phyloP scores from a whole-genome alignment of 345 rosid species.

The Sonneratia caseolaris region DNA sequence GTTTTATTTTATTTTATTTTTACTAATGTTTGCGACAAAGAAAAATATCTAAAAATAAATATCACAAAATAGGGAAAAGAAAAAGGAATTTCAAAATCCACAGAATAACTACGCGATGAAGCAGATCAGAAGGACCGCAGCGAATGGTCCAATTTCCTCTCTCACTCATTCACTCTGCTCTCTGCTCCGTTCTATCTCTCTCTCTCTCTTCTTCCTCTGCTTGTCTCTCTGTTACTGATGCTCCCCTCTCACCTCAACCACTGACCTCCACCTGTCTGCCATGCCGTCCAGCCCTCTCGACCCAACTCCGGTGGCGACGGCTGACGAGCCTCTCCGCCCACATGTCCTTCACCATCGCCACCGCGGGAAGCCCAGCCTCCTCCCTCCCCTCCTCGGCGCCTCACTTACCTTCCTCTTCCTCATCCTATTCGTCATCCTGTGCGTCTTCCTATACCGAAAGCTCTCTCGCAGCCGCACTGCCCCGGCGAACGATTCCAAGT shows the following conservation, averaged over 20 bases:
- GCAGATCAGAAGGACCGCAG: too few relatives aligned
- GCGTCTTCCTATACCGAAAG: slow-evolving; percentile 50
- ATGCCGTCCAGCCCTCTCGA: slow-evolving; percentile 12
- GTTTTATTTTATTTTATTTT: too few relatives aligned
- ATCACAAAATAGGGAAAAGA: too few relatives aligned
- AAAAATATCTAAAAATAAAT: too few relatives aligned
- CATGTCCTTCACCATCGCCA: background rate
- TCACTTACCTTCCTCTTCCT: slow-evolving; percentile 25
- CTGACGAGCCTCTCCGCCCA: slow-evolving; percentile 13
- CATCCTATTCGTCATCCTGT: slow-evolving; percentile 25
- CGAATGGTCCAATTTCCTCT: too few relatives aligned
- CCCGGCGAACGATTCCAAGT: slow-evolving; percentile 37
- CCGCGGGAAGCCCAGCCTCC: background rate
- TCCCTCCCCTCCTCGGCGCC: slow-evolving; percentile 17
- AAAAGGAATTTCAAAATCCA: too few relatives aligned
- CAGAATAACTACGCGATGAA: too few relatives aligned
- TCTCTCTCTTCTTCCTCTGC: background rate
- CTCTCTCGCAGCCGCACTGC: slow-evolving; percentile 68
- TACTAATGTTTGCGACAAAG: too few relatives aligned
- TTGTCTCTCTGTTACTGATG: background rate
- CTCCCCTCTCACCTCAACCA: background rate
- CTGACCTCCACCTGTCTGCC: background rate
- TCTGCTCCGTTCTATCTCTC: background rate
- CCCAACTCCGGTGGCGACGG: background rate
- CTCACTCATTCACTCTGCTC: background rate